Evolutionary conservation across 257 asterid species (phyloP).

Genomic region (Prunella vulgaris): DNA sequence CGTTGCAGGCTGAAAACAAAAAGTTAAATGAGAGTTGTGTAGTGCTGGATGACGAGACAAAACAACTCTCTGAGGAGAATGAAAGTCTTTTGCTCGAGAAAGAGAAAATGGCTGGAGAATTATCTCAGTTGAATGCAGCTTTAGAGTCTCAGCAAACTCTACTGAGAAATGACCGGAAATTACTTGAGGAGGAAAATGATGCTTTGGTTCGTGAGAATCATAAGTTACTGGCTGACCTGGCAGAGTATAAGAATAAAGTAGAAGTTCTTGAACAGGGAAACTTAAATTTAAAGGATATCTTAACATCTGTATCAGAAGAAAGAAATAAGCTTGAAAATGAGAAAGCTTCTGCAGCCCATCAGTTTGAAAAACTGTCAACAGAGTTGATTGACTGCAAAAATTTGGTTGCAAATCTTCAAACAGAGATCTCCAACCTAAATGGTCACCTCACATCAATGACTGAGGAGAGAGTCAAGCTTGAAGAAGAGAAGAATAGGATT

Average conservation of each 20-base stretch:
- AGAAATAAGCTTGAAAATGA: conserved; percentile 49
- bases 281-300: conserved; percentile 33
- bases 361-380: conserved; percentile 41
- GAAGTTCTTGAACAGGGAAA: conserved; percentile 57
- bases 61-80: conserved; percentile 47
- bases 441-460: conserved; percentile 32
- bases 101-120: conserved; percentile 46
- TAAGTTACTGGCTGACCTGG: conserved; percentile 44
- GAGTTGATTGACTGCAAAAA: conserved; percentile 43
- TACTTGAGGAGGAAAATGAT: conserved; percentile 52
- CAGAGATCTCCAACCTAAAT: conserved; percentile 44
- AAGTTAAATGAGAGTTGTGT: conserved; percentile 37
- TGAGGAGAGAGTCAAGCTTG: conserved; percentile 51
- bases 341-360: conserved; percentile 36
- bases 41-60: conserved; percentile 52
- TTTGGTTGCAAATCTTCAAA: conserved; percentile 49
- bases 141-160: conserved; percentile 45
- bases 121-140: conserved; percentile 46
- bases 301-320: conserved; percentile 44
- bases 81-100: conserved; percentile 42
- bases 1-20: conserved; percentile 59
- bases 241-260: conserved; percentile 39
- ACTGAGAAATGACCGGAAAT: conserved; percentile 48
- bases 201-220: conserved; percentile 40
- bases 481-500: conserved; percentile 45